Conservation (phyloP, 345 rosid species). For the Brassica incana region DNA sequence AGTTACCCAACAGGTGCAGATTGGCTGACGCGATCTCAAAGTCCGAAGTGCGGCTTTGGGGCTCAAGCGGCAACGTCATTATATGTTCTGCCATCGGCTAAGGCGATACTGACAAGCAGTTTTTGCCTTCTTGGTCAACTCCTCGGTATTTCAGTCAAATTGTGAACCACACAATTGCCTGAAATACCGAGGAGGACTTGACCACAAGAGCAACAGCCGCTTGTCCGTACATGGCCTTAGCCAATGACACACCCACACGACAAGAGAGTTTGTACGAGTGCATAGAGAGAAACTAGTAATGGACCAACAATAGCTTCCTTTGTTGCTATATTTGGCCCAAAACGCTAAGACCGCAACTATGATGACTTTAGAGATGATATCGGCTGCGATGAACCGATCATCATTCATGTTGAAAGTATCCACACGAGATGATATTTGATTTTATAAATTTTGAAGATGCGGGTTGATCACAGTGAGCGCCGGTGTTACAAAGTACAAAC, state of each 20-base stretch:
- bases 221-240: conserved; percentile 74
- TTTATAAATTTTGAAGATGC: background rate
- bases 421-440: conserved; percentile 39
- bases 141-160: no score
- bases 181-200: conserved; percentile 57
- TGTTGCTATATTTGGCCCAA: conserved; percentile 67
- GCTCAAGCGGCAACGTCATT: no score
- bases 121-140: no score
- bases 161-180: conserved; percentile 73
- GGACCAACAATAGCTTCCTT: conserved; percentile 76
- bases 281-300: conserved; percentile 74
- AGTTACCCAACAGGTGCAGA: no score
- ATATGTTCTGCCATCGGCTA: no score
- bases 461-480: background rate
- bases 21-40: no score
- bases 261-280: conserved; percentile 64
- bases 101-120: no score
- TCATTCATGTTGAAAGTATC: conserved; percentile 80
- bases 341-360: conserved; percentile 53
- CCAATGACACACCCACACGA: conserved; percentile 73
- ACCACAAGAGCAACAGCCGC: conserved; percentile 72
- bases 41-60: no score
- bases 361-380: conserved; percentile 61
- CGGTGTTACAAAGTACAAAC: background rate
- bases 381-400: conserved; percentile 53